These are phyloP conservation scores for Pseudogymnoascus sp. DNA, from an alignment of 2,329 filamentous ascomycete species.

Conservation along the genomic window DNA sequence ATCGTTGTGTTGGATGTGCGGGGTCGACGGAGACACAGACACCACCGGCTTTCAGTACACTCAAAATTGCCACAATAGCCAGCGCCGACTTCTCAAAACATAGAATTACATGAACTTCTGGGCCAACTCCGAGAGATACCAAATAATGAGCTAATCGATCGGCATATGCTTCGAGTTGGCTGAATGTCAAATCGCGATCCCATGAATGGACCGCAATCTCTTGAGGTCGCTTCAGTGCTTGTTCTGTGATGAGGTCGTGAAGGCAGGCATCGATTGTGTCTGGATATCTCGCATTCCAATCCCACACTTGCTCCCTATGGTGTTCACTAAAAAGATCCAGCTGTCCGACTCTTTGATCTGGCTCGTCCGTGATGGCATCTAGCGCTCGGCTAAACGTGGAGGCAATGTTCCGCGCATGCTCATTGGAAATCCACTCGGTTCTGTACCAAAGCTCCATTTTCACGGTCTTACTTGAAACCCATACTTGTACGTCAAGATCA, in stretches of 20 bases:
- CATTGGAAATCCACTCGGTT: slow-evolving; percentile 33
- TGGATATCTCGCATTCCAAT: slow-evolving; percentile 11
- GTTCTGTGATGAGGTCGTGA: background rate
- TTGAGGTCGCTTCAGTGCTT: background rate
- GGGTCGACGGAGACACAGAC: slow-evolving; percentile 26
- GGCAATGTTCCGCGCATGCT: slow-evolving; percentile 33
- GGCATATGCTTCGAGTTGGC: slow-evolving; percentile 2
- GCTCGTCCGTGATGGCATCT: slow-evolving; percentile 23
- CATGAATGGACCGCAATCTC: slow-evolving; percentile 4
- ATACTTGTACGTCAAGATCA: slow-evolving; percentile 13
- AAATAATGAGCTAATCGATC: slow-evolving; percentile 1
- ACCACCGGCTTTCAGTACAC: slow-evolving; percentile 24
- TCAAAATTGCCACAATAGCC: slow-evolving; percentile 25
- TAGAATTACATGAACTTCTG: slow-evolving; percentile 16
- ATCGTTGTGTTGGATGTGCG: slow-evolving; percentile 17
- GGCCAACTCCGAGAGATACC: slow-evolving; percentile 11
- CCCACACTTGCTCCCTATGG: background rate
- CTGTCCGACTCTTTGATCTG: slow-evolving; percentile 12
- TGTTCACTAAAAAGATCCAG: slow-evolving; percentile 11
- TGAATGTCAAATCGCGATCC: slow-evolving; percentile 4
- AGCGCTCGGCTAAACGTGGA: slow-evolving; percentile 32
- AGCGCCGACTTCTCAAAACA: slow-evolving; percentile 22
- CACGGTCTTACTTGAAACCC: slow-evolving; percentile 21
- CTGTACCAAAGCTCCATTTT: slow-evolving; percentile 35
- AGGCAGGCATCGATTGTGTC: background rate